Evolutionary conservation across 257 asterid genomes (phyloP).

Genomic region (Solanum etuberosum): DNA sequence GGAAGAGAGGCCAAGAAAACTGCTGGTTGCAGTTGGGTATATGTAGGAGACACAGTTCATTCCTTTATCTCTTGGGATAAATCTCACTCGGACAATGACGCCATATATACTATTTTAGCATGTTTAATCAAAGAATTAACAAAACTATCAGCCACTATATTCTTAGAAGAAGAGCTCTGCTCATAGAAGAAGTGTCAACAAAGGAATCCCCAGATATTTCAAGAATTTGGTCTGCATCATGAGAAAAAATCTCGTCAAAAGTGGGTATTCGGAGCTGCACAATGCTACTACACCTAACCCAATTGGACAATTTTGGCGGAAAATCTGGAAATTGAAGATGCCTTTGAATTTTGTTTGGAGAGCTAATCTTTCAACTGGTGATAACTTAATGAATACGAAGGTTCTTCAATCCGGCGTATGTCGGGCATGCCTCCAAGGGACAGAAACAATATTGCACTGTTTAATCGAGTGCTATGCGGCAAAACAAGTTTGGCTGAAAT

Average conservation of each 20-base stretch:
- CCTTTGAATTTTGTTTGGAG: not conserved
- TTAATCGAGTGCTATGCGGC: not conserved
- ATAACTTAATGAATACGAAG: not conserved
- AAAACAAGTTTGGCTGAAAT: not conserved
- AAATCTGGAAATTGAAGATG: not conserved
- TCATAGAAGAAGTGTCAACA: not conserved
- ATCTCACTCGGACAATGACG: constrained; percentile 48
- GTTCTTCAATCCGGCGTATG: not conserved
- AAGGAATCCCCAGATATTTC: not conserved
- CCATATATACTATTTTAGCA: constrained; percentile 32
- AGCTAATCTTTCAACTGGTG: not conserved
- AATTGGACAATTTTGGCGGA: not conserved
- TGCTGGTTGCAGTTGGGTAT: constrained; percentile 85
- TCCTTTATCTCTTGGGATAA: constrained; percentile 53
- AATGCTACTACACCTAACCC: not conserved
- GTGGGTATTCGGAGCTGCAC: not conserved
- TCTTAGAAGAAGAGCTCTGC: not conserved
- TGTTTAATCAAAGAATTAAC: constrained; percentile 40
- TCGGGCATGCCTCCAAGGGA: not conserved
- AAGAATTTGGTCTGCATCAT: not conserved
- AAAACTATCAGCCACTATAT: constrained; percentile 1
- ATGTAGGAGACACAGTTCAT: constrained; percentile 37
- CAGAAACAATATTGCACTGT: not conserved
- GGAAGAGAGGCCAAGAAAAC: constrained; percentile 57
- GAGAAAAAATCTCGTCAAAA: not conserved